Evolutionary conservation across 83 land plant species (phyloP).

Genomic region (Larix sibirica): DNA sequence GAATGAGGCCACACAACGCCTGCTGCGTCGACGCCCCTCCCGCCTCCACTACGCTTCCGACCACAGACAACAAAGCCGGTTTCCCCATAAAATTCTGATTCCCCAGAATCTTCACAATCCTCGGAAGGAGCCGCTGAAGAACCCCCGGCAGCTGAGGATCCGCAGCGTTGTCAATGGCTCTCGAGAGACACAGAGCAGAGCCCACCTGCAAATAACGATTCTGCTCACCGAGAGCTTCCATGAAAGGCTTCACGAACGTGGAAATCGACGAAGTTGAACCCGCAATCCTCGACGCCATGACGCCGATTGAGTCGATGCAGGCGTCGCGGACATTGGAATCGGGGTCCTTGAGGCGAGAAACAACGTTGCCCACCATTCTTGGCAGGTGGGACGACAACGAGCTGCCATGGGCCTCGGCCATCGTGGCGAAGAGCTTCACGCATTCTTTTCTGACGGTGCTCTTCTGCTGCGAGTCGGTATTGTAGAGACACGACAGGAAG

Average conservation of each 20-base stretch:
- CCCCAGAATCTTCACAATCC: constrained; percentile 46
- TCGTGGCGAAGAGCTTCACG: constrained; percentile 39
- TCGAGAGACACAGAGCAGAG: constrained; percentile 59
- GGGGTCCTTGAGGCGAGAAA: constrained; percentile 66
- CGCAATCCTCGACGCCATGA: constrained; percentile 25
- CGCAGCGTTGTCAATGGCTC: constrained; percentile 51
- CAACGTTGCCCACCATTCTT: constrained; percentile 46
- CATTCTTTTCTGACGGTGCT: constrained; percentile 64
- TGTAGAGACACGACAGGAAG: constrained; percentile 56
- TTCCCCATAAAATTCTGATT: constrained; percentile 62
- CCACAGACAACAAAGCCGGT: constrained; percentile 46
- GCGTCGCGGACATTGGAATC: constrained; percentile 70
- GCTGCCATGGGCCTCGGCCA: constrained; percentile 42
- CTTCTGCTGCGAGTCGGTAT: constrained; percentile 49
- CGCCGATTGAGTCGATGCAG: constrained; percentile 39
- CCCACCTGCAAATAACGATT: constrained; percentile 52
- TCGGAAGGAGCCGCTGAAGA: constrained; percentile 30
- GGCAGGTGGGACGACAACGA: constrained; percentile 43
- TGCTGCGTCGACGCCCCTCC: constrained; percentile 26
- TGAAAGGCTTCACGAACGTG: constrained; percentile 42
- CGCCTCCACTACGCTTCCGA: constrained; percentile 43
- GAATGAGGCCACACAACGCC: constrained; percentile 35
- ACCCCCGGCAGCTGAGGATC: constrained; percentile 28
- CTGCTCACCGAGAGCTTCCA: constrained; percentile 60
- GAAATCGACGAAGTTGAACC: constrained; percentile 29